Conservation (phyloP, 2,329 filamentous ascomycete species). For the Aureobasidium uvarum region DNA sequence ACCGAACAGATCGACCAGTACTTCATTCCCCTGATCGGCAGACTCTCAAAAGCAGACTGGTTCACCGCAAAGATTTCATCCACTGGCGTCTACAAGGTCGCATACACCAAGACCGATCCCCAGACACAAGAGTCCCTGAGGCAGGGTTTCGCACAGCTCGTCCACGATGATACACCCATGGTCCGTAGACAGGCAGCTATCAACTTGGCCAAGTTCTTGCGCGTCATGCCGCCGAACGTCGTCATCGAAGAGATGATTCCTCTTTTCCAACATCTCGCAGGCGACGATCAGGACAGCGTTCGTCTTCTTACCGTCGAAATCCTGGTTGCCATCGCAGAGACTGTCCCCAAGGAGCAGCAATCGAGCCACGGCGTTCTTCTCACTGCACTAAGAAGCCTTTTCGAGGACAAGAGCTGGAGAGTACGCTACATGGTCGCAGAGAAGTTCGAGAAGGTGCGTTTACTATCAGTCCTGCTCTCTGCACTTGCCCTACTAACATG, state of each 20-base stretch:
- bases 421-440: conserved; percentile 99
- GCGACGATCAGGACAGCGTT: conserved; percentile 97
- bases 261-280: conserved; percentile 93
- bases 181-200: conserved; percentile 95
- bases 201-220: conserved; percentile 95
- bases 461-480: conserved; percentile 13
- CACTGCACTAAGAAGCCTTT: conserved; percentile 84
- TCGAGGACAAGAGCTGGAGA: conserved; percentile 99
- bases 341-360: conserved; percentile 97
- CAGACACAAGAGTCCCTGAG: conserved; percentile 88
- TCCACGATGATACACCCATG: conserved; percentile 99
- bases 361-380: conserved; percentile 91
- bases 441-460: conserved; percentile 87
- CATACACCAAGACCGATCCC: conserved; percentile 86
- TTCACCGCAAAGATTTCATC: conserved; percentile 99
- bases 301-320: conserved; percentile 94
- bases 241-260: conserved; percentile 99
- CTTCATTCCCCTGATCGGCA: conserved; percentile 92
- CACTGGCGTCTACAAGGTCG: conserved; percentile 88
- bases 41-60: conserved; percentile 99
- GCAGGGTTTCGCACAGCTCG: conserved; percentile 86
- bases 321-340: conserved; percentile 92
- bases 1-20: conserved; percentile 92
- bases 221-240: conserved; percentile 87
- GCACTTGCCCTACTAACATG: conserved; percentile 24